Base-by-base conservation (phyloP, 1,284 basidiomycete species). In the Polyporus tsugae region DNA sequence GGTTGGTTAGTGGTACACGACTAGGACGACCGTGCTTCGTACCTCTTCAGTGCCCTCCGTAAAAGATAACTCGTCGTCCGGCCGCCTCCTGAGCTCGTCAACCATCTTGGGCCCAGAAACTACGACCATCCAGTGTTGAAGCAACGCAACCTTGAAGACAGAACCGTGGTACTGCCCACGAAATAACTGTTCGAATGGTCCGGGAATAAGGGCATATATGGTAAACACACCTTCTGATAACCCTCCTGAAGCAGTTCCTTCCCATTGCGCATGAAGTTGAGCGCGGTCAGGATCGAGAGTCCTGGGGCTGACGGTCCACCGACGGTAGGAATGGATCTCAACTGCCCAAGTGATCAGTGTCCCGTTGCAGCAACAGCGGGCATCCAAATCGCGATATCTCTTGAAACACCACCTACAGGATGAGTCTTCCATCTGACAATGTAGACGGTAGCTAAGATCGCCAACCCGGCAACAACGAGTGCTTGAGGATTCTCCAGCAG, bases 141-240 rank as follows among this genome's bases (percentile, higher is more conserved):
- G 66, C 1, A 78, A 74, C 0, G 85, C 75, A 1, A 87, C 69
- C 67, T 83, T 85, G 79, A 86, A 87, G 3, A 78, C 73, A 0
- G 67, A 65, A 1, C 76, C 75, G 15, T 77, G 79, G 69, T 82
- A 79, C 83, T 84, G 63, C 46, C 33, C 22, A 6, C 19, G 10
- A 10, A 41, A 57, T 9, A 55, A 6, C 55, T 58, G 1, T 33
- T 36, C 6, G 29, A 13, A n/a, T n/a, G 19, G 9, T 13, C 7
- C 6, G 15, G 42, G 13, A 13, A n/a, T 2, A n/a, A 42, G 7
- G 17, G 6, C 22, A 9, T 42, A 13, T 13, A 42, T n/a, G n/a
- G 19, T 33, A 44, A 11, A 44, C 68, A 19, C 15, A 65, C 71
- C 63, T 58, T 60, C 61, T 78, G 25, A 15, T 72, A 79, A 0